Percentiles rank a stretch among this genome's conserved stretches.
Evolutionary conservation across 441 rosid genomes (phyloP).

Genomic region (Arabidopsis hybrid): DNA sequence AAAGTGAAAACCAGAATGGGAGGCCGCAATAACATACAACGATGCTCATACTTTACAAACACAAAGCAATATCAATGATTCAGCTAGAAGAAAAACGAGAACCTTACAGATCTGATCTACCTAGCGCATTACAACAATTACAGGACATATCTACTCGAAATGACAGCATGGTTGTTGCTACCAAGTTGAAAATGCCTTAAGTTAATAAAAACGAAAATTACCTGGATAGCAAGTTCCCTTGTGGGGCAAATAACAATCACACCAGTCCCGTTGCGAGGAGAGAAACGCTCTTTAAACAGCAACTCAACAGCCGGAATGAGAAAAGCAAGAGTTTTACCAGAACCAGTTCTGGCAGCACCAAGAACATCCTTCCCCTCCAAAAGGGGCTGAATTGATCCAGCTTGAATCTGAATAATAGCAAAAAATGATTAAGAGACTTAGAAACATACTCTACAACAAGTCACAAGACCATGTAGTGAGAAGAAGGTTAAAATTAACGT

Average conservation of each 20-base stretch:
- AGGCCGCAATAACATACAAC: neutral
- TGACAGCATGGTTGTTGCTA: neutral
- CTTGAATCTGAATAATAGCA: constrained; percentile 72
- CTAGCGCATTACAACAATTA: neutral
- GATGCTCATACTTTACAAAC: constrained; percentile 7
- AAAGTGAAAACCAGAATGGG: neutral
- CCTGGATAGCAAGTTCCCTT: constrained; percentile 99
- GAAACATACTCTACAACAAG: neutral
- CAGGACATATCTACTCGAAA: constrained; percentile 20
- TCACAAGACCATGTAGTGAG: neutral
- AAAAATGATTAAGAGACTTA: constrained; percentile 3
- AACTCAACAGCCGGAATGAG: constrained; percentile 91
- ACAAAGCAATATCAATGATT: constrained; percentile 9
- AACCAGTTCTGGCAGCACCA: constrained; percentile 98
- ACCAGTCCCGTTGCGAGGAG: constrained; percentile 86
- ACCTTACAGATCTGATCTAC: constrained; percentile 2
- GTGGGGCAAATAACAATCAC: constrained; percentile 95
- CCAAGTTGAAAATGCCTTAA: neutral
- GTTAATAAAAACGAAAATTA: constrained; percentile 30
- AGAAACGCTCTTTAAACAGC: constrained; percentile 65
- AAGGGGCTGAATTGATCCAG: constrained; percentile 77
- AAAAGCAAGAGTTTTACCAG: constrained; percentile 97
- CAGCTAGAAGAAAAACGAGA: constrained; percentile 4
- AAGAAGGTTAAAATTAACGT: neutral
- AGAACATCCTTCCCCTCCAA: constrained; percentile 87